Conservation (phyloP, 441 rosid genomes). For the Mallotus repandus region DNA sequence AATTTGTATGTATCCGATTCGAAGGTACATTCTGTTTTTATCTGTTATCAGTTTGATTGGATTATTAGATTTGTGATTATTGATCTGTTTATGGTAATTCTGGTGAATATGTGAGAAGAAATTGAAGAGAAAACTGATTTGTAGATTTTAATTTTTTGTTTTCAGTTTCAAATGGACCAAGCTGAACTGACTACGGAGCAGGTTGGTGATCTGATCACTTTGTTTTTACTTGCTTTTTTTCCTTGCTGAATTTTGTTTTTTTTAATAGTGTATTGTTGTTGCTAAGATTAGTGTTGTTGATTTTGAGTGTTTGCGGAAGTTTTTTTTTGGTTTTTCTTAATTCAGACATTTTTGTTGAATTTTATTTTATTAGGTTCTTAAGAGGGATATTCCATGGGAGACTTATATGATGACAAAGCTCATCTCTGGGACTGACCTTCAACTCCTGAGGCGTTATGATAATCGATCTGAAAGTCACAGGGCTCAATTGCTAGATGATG, state of each 20-base stretch:
- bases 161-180: constrained; percentile 54
- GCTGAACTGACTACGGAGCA: constrained; percentile 73
- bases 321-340: too few relatives aligned
- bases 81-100: constrained; percentile 15
- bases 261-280: too few relatives aligned
- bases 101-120: too few relatives aligned
- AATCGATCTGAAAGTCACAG: constrained; percentile 67
- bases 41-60: not conserved
- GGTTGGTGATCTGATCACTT: constrained; percentile 43
- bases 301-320: too few relatives aligned
- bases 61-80: not conserved
- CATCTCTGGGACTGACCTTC: constrained; percentile 82
- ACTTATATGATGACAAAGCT: constrained; percentile 89
- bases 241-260: too few relatives aligned
- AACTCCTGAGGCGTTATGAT: constrained; percentile 82
- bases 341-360: not conserved
- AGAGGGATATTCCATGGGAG: constrained; percentile 99
- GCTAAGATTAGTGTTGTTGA: too few relatives aligned
- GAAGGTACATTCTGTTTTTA: constrained; percentile 1
- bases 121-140: not conserved
- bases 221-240: too few relatives aligned
- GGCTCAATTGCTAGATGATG: constrained; percentile 92
- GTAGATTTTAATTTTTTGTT: constrained; percentile 1
- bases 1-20: not conserved
- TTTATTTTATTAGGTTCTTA: constrained; percentile 52